Conservation (phyloP, 352 stramenopile species). For the Pythium aristosporum region DNA sequence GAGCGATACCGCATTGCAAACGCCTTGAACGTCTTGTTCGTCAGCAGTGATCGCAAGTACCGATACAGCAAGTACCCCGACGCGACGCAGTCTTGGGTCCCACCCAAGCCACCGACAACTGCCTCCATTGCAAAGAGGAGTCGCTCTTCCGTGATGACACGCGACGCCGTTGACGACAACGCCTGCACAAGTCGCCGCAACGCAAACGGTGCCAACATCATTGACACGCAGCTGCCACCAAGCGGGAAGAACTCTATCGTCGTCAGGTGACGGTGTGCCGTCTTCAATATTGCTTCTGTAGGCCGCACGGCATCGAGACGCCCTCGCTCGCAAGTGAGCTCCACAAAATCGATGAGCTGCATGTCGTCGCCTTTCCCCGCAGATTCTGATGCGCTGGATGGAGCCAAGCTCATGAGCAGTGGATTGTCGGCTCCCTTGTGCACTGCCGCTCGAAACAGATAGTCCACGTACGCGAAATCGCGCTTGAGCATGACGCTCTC, state of each 20-base stretch:
- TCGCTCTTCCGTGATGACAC: slow-evolving; percentile 41
- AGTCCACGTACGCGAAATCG: slow-evolving; percentile 63
- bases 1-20: slow-evolving; percentile 31
- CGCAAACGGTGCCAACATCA: slow-evolving; percentile 54
- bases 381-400: not conserved
- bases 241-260: slow-evolving; percentile 51
- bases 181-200: slow-evolving; percentile 54
- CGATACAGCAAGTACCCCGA: slow-evolving; percentile 45
- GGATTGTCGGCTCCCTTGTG: slow-evolving; percentile 14
- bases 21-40: slow-evolving; percentile 40
- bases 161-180: slow-evolving; percentile 31
- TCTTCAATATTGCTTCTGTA: slow-evolving; percentile 31
- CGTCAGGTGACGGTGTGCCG: slow-evolving; percentile 46
- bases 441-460: slow-evolving; percentile 36
- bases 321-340: slow-evolving; percentile 8
- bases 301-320: slow-evolving; percentile 16
- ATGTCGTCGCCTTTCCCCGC: slow-evolving; percentile 8
- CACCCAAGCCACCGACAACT: slow-evolving; percentile 27
- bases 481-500: slow-evolving; percentile 53
- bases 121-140: slow-evolving; percentile 68
- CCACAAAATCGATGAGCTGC: slow-evolving; percentile 24
- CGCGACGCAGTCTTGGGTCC: not conserved
- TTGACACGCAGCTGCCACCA: slow-evolving; percentile 27
- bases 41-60: slow-evolving; percentile 55
- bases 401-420: slow-evolving; percentile 16